Conservation (phyloP, 306 rosid species). For the Canavalia ensiformis region DNA sequence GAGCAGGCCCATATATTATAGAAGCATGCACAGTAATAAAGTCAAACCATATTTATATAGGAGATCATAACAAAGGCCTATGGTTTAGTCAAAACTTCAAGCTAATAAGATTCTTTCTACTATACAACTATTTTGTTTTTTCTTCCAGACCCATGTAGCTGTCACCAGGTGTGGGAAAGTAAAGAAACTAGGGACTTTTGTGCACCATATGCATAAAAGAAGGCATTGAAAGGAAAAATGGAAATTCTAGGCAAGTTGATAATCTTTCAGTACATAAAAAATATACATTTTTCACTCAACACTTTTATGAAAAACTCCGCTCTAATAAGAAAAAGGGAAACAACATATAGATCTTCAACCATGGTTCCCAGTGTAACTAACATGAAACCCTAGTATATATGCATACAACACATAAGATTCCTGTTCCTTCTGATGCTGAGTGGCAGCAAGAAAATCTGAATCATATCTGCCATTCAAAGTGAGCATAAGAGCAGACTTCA, state of each 20-base stretch:
- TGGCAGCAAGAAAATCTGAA: constrained; percentile 39
- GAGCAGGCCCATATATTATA: background rate
- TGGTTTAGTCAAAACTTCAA: background rate
- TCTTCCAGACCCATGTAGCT: constrained; percentile 22
- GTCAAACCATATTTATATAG: background rate
- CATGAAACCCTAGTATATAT: constrained; percentile 11
- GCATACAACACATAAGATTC: background rate
- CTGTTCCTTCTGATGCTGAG: constrained; percentile 7
- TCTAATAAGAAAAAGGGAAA: constrained; percentile 29
- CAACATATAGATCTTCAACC: constrained; percentile 7
- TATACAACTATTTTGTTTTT: background rate
- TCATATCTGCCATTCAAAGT: constrained; percentile 24
- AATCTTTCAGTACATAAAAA: background rate
- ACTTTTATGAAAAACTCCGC: constrained; percentile 18
- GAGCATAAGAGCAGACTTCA: constrained; percentile 19
- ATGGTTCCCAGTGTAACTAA: constrained; percentile 16
- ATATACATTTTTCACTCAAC: constrained; percentile 5
- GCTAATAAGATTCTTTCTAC: background rate
- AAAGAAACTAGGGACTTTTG: constrained; percentile 1
- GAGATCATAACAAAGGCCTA: background rate
- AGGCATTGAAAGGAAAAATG: background rate
- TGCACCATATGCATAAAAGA: background rate
- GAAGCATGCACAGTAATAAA: constrained; percentile 3
- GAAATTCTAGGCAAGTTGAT: constrained; percentile 14
- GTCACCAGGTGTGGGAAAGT: background rate